Evolutionary conservation across 2,329 filamentous ascomycete genomes (phyloP).

Genomic region (Ophiostoma sp.): DNA sequence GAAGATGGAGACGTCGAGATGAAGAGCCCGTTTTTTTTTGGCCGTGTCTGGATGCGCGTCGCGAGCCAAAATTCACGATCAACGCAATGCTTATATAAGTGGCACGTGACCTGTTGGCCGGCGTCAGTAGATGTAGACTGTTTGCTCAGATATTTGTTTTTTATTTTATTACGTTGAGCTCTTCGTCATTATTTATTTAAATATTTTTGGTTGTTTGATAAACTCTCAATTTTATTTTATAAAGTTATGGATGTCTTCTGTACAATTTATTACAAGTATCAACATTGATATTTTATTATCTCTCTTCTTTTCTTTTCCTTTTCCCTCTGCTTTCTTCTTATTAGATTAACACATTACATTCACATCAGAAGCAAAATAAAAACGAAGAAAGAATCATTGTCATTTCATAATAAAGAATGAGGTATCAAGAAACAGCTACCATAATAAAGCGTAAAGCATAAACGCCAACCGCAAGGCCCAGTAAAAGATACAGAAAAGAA

Average conservation of each 20-base stretch:
- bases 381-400: background rate
- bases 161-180: background rate
- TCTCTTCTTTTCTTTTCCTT: background rate
- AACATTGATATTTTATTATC: no score
- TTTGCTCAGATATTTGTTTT: background rate
- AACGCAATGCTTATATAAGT: background rate
- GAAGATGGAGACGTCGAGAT: background rate
- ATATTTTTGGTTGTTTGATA: no score
- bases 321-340: background rate
- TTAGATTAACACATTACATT: background rate
- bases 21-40: background rate
- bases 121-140: background rate
- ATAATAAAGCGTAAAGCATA: background rate
- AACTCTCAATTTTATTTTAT: no score
- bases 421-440: background rate
- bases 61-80: background rate
- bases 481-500: background rate
- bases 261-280: no score
- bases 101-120: background rate
- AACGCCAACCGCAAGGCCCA: background rate
- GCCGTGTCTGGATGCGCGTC: constrained; percentile 5
- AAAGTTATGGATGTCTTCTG: no score
- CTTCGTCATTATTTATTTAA: no score
- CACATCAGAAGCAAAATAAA: background rate
- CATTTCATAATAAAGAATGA: background rate